Evolutionary conservation across 139 green algal species (phyloP).

Genomic region (Ettlia oleoabundans): DNA sequence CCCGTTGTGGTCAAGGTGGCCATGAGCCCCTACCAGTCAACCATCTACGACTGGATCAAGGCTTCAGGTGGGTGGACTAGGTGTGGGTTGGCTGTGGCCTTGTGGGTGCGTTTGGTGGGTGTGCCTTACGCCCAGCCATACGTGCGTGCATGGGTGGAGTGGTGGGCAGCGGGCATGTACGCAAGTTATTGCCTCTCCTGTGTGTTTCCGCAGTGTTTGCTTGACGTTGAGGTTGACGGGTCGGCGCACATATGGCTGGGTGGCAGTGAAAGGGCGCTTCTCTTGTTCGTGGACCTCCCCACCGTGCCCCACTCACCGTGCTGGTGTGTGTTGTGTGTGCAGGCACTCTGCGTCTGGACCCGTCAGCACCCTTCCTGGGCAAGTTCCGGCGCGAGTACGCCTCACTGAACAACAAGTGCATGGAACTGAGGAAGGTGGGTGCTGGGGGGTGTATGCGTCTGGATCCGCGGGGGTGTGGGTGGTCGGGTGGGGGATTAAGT

Average conservation of each 20-base stretch:
- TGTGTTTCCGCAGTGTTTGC: too few relatives aligned
- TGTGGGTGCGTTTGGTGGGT: background rate
- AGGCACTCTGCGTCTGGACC: conserved; percentile 85
- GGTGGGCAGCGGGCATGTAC: background rate
- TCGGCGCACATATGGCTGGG: background rate
- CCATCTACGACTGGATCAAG: conserved; percentile 93
- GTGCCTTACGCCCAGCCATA: background rate
- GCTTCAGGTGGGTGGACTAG: conserved; percentile 39
- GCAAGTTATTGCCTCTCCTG: background rate
- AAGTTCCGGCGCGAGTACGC: conserved; percentile 62
- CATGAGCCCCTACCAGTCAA: conserved; percentile 81
- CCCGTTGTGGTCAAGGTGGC: conserved; percentile 72
- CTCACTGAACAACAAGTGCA: conserved; percentile 91
- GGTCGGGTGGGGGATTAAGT: background rate
- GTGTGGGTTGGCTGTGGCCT: background rate
- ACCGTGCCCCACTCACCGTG: background rate
- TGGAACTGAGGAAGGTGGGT: conserved; percentile 93
- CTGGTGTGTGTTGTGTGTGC: conserved; percentile 28
- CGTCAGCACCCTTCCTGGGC: conserved; percentile 53
- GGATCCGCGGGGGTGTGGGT: background rate
- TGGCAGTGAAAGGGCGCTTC: background rate
- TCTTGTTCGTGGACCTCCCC: background rate
- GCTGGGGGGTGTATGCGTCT: background rate
- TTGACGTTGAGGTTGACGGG: too few relatives aligned
- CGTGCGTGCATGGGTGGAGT: background rate